These are phyloP conservation scores for Anisogramma anomala DNA, from an alignment of 2,329 filamentous ascomycete species.

Conservation along the genomic window DNA sequence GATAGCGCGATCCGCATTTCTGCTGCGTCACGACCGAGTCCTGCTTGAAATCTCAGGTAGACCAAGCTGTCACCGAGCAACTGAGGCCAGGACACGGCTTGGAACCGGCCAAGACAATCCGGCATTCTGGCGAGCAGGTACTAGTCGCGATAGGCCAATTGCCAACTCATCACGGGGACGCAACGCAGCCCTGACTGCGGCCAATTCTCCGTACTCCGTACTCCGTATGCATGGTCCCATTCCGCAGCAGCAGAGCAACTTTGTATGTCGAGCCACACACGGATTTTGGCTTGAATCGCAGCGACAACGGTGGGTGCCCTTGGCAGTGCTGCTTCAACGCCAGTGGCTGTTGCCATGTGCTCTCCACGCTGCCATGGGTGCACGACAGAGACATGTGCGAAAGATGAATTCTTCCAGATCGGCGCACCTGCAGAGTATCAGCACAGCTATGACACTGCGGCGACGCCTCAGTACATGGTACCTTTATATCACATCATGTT, in stretches of 20 bases:
- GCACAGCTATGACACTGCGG: too few relatives aligned
- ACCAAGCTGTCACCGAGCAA: background rate
- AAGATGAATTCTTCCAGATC: background rate
- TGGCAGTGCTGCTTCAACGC: too few relatives aligned
- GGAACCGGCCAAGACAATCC: background rate
- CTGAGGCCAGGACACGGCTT: background rate
- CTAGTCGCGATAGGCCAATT: conserved; percentile 13
- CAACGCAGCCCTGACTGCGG: conserved; percentile 4
- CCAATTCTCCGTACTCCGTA: conserved; percentile 16
- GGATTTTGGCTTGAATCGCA: too few relatives aligned
- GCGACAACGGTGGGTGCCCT: too few relatives aligned
- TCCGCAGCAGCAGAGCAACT: background rate
- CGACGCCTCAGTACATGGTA: too few relatives aligned
- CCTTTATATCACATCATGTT: background rate
- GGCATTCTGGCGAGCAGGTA: conserved; percentile 11
- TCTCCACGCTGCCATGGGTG: too few relatives aligned
- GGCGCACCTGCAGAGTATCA: background rate
- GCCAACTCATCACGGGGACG: conserved; percentile 15
- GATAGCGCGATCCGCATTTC: background rate
- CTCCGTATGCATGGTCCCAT: conserved; percentile 6
- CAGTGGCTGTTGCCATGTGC: too few relatives aligned
- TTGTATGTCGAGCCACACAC: too few relatives aligned
- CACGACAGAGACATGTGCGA: background rate
- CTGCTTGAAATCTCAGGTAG: background rate
- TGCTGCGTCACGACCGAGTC: background rate